These are phyloP conservation scores for Botrytis porri DNA, from an alignment of 2,329 filamentous ascomycete genomes.

Conservation along the genomic window DNA sequence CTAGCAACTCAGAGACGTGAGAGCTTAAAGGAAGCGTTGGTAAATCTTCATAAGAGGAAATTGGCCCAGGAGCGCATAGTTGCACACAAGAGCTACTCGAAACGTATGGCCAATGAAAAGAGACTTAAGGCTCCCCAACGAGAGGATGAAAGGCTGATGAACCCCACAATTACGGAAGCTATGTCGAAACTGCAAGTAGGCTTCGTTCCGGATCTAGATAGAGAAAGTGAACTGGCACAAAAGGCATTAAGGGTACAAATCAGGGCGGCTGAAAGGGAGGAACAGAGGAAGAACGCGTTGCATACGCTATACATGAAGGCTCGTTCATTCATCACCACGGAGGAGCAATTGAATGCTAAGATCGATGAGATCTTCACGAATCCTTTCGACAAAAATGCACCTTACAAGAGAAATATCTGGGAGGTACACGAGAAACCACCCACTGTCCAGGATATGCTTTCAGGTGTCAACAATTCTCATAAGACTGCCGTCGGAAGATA, in stretches of 20 bases:
- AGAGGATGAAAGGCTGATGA: constrained; percentile 74
- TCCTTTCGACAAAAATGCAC: constrained; percentile 15
- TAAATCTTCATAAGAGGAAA: constrained; percentile 67
- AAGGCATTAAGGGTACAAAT: constrained; percentile 43
- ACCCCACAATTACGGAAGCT: constrained; percentile 58
- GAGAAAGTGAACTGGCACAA: constrained; percentile 53
- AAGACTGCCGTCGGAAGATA: constrained; percentile 39
- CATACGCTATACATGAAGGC: constrained; percentile 91
- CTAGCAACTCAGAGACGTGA: constrained; percentile 70
- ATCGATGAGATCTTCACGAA: constrained; percentile 73
- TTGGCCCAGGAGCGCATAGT: constrained; percentile 41
- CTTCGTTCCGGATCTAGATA: constrained; percentile 59
- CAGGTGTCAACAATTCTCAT: constrained; percentile 35
- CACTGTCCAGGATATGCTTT: constrained; percentile 48
- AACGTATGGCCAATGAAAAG: constrained; percentile 47
- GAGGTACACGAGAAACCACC: constrained; percentile 40
- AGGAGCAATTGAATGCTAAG: constrained; percentile 68
- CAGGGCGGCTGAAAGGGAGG: constrained; percentile 50
- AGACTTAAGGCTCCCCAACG: constrained; percentile 63
- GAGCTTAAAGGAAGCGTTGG: constrained; percentile 70
- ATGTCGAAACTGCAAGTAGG: constrained; percentile 49
- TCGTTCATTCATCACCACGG: constrained; percentile 78
- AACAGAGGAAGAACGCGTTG: constrained; percentile 65
- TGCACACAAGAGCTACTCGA: constrained; percentile 44
- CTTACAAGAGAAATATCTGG: constrained; percentile 35